Conservation (phyloP, 345 rosid species). For the Firmiana major region DNA sequence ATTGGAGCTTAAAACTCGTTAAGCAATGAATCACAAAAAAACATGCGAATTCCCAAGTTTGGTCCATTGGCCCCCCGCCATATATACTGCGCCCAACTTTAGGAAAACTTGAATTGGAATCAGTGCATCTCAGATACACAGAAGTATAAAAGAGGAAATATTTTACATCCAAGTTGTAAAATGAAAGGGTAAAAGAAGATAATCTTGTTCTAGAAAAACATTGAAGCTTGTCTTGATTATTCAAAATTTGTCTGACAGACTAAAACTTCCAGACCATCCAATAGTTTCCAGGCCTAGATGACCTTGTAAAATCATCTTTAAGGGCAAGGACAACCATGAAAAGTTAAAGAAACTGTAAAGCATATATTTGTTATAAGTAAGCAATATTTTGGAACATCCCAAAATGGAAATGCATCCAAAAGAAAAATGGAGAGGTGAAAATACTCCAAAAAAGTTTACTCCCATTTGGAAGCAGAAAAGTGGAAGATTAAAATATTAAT, state of each 20-base stretch:
- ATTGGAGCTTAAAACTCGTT: neutral
- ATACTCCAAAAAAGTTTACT: neutral
- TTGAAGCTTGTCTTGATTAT: neutral
- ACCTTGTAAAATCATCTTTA: neutral
- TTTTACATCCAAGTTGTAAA: neutral
- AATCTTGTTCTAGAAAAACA: neutral
- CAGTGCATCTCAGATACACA: neutral
- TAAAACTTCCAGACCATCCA: neutral
- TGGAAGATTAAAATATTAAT: neutral
- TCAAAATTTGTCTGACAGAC: neutral
- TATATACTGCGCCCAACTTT: neutral
- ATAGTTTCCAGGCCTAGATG: neutral
- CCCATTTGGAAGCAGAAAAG: neutral
- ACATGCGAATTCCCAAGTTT: neutral
- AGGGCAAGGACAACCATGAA: neutral
- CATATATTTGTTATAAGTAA: neutral
- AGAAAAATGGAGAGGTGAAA: neutral
- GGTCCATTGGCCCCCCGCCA: neutral
- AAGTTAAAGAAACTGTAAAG: neutral
- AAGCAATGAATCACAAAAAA: neutral
- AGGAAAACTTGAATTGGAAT: neutral
- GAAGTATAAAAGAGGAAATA: neutral
- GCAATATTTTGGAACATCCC: neutral
- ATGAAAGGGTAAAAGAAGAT: neutral
- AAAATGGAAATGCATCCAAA: neutral